These are phyloP conservation scores for Cladosporium sp. DNA, from an alignment of 2,329 filamentous ascomycete species.

Conservation along the genomic window DNA sequence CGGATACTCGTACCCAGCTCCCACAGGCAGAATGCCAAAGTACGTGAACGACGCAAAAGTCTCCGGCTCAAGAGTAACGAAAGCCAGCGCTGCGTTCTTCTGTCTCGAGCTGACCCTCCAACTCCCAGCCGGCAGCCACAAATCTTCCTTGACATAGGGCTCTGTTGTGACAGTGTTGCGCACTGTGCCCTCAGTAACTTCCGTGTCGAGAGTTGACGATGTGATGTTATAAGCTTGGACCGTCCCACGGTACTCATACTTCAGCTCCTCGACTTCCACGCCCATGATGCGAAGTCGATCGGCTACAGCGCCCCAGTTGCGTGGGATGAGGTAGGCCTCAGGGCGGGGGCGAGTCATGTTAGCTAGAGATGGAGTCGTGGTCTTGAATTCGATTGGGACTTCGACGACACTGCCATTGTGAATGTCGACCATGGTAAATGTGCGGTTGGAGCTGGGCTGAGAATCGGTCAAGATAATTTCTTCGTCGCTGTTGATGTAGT, in stretches of 20 bases:
- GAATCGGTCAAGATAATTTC: constrained; percentile 29
- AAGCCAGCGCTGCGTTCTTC: constrained; percentile 31
- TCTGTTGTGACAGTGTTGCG: constrained; percentile 27
- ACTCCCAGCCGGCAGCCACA: constrained; percentile 27
- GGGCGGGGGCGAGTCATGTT: constrained; percentile 28
- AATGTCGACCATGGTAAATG: constrained; percentile 27
- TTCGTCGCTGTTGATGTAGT: constrained; percentile 26
- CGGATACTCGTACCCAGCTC: constrained; percentile 30
- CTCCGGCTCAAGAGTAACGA: constrained; percentile 32
- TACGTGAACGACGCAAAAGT: constrained; percentile 28
- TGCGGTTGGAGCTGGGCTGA: constrained; percentile 23
- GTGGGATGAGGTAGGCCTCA: constrained; percentile 31
- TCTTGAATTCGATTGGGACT: constrained; percentile 22
- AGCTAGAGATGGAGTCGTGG: constrained; percentile 25
- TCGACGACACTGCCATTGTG: constrained; percentile 22
- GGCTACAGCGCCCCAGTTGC: constrained; percentile 27
- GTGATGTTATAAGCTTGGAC: constrained; percentile 30
- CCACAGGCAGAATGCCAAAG: constrained; percentile 28
- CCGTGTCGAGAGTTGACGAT: constrained; percentile 22
- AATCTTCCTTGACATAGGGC: constrained; percentile 22
- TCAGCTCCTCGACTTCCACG: constrained; percentile 28
- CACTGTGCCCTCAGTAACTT: constrained; percentile 29
- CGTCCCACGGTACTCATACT: constrained; percentile 25
- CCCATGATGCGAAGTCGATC: constrained; percentile 28
- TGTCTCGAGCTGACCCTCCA: constrained; percentile 30